A percentile compares a stretch with the other conserved stretches of the same genome.
phyloP scores from a whole-genome alignment of 805 yeast species.

The Starmerella vaccinii region DNA sequence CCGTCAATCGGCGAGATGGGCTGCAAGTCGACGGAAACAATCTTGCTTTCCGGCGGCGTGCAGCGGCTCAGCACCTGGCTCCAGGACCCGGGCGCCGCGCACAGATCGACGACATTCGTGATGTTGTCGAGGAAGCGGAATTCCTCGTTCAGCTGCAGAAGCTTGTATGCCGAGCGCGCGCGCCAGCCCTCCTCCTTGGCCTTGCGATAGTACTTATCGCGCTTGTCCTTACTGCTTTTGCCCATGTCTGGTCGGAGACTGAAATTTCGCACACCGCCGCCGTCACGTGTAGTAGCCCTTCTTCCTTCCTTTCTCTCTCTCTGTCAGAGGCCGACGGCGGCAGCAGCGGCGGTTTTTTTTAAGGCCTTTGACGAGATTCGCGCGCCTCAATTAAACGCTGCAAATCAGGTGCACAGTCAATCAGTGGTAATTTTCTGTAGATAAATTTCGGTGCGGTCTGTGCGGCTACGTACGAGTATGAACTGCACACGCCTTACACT shows the following conservation, averaged over 20 bases:
- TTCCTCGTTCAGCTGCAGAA: slow-evolving; percentile 82
- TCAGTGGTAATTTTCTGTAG: too few relatives aligned
- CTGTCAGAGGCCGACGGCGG: too few relatives aligned
- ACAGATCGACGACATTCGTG: slow-evolving; percentile 80
- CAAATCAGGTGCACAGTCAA: too few relatives aligned
- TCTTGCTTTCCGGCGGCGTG: slow-evolving; percentile 52
- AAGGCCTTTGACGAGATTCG: too few relatives aligned
- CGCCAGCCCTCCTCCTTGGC: slow-evolving; percentile 98
- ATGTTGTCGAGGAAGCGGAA: slow-evolving; percentile 68
- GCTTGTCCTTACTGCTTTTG: slow-evolving; percentile 84
- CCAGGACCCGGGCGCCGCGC: slow-evolving; percentile 99
- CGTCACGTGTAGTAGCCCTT: slow-evolving; percentile 1
- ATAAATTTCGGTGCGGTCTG: too few relatives aligned
- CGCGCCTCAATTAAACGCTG: too few relatives aligned
- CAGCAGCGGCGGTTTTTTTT: too few relatives aligned
- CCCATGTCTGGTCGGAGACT: slow-evolving; percentile 48
- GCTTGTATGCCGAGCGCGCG: slow-evolving; percentile 91
- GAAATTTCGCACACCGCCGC: not conserved
- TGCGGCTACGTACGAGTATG: too few relatives aligned
- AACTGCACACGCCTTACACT: too few relatives aligned
- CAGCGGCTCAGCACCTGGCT: slow-evolving; percentile 73
- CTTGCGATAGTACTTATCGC: slow-evolving; percentile 73
- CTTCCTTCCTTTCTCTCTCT: too few relatives aligned
- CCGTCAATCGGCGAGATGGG: slow-evolving; percentile 96
- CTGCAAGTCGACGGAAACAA: slow-evolving; percentile 91